These are phyloP conservation scores for Diospyros kaki DNA, from an alignment of 148 eudicot genomes.

Conservation along the genomic window DNA sequence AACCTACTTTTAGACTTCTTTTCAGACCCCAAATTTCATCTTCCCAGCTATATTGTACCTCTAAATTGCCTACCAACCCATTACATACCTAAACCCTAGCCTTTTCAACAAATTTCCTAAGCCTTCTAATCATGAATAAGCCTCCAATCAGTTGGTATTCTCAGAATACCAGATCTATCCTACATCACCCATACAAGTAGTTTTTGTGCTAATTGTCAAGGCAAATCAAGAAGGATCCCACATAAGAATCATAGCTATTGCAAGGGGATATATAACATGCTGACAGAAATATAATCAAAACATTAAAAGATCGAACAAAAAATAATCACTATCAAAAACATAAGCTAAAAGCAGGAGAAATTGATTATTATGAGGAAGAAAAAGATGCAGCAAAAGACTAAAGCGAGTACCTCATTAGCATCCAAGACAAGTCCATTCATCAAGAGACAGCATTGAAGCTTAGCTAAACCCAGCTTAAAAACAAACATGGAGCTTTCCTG, in stretches of 20 bases:
- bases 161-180: no score
- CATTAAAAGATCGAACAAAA: not conserved
- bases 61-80: no score
- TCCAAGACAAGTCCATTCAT: constrained; percentile 87
- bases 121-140: no score
- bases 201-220: not conserved
- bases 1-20: no score
- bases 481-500: constrained; percentile 74
- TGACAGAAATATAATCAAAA: not conserved
- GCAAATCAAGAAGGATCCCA: not conserved
- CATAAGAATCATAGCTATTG: not conserved
- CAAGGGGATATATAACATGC: not conserved
- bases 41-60: no score
- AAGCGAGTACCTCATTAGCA: constrained; percentile 62
- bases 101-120: no score
- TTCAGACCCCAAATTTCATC: no score
- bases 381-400: constrained; percentile 7
- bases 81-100: no score
- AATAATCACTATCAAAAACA: not conserved
- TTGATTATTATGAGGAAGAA: not conserved
- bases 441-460: constrained; percentile 67
- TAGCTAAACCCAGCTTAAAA: constrained; percentile 73
- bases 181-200: not conserved
- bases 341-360: not conserved
- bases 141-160: no score